These are phyloP conservation scores for Aspergillus alliaceus DNA, from an alignment of 2,329 filamentous ascomycete species.

Conservation along the genomic window DNA sequence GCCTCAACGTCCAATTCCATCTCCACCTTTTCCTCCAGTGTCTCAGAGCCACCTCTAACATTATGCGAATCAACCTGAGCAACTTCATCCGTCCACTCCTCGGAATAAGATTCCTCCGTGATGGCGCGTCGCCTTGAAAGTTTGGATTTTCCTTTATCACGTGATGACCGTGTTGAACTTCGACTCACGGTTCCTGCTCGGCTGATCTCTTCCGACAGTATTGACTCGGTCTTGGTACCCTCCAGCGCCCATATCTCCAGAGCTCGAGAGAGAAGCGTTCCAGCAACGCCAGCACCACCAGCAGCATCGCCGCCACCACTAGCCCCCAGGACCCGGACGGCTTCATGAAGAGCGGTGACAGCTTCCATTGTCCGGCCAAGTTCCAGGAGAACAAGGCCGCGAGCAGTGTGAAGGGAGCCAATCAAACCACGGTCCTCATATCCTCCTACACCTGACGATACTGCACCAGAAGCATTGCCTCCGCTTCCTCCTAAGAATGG, in stretches of 20 bases:
- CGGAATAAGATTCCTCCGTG: constrained; percentile 22
- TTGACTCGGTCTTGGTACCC: constrained; percentile 28
- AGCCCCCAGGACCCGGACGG: constrained; percentile 47
- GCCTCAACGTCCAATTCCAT: constrained; percentile 47
- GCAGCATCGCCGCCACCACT: constrained; percentile 49
- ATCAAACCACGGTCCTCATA: constrained; percentile 49
- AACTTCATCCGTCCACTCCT: constrained; percentile 41
- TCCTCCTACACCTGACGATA: constrained; percentile 43
- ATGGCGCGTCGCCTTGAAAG: constrained; percentile 22
- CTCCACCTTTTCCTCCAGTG: constrained; percentile 36
- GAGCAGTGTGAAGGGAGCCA: constrained; percentile 48
- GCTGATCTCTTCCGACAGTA: constrained; percentile 14
- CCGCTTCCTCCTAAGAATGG: constrained; percentile 54
- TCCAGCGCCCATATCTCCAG: constrained; percentile 49
- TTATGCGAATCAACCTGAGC: constrained; percentile 26
- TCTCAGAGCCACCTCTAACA: constrained; percentile 11
- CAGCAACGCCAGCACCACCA: constrained; percentile 48
- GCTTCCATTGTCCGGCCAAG: constrained; percentile 73
- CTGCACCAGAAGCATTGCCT: constrained; percentile 33
- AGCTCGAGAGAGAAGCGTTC: constrained; percentile 45
- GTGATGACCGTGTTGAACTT: constrained; percentile 20
- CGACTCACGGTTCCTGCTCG: constrained; percentile 18
- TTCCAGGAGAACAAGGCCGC: constrained; percentile 82
- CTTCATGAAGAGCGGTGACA: constrained; percentile 77
- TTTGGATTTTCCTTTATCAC: constrained; percentile 32